A percentile compares a stretch with the other conserved stretches of the same genome.
These are phyloP conservation scores for Beta corolliflora DNA, from an alignment of 179 eudicot genomes.

Conservation along the genomic window DNA sequence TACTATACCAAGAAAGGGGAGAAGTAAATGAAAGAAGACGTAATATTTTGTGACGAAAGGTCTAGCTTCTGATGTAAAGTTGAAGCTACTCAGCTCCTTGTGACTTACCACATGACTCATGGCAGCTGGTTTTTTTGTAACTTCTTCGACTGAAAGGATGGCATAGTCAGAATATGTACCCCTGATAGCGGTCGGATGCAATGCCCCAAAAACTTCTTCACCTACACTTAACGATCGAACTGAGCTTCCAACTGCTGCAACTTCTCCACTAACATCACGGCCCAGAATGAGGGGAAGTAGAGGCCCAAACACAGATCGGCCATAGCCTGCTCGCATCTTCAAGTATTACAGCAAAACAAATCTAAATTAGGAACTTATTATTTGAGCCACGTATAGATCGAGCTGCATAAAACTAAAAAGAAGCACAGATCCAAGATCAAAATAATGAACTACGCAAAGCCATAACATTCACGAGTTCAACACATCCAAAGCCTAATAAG, in stretches of 20 bases:
- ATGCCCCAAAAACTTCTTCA: conserved; percentile 93
- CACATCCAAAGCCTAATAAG: not conserved
- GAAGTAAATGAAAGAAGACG: not conserved
- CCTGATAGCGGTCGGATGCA: conserved; percentile 97
- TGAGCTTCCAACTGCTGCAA: conserved; percentile 76
- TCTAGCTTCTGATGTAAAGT: not conserved
- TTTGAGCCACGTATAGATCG: not conserved
- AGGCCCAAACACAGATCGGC: conserved; percentile 78
- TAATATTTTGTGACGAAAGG: not conserved
- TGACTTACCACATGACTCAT: conserved; percentile 81
- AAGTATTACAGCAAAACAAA: conserved; percentile 27
- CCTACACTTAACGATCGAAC: conserved; percentile 71
- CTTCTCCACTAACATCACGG: conserved; percentile 99
- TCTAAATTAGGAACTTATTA: conserved; percentile 12
- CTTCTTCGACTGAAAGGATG: conserved; percentile 79
- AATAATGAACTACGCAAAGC: not conserved
- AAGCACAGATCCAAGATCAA: not conserved
- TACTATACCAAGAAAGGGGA: not conserved
- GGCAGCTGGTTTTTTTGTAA: conserved; percentile 62
- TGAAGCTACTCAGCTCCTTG: conserved; percentile 9
- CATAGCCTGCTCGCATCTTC: conserved; percentile 98
- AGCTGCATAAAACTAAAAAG: not conserved
- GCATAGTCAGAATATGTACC: conserved; percentile 96
- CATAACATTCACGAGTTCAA: not conserved
- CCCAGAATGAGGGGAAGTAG: conserved; percentile 90